Conservation (phyloP, 2,329 filamentous ascomycete species). For the Aureobasidium zeae region DNA sequence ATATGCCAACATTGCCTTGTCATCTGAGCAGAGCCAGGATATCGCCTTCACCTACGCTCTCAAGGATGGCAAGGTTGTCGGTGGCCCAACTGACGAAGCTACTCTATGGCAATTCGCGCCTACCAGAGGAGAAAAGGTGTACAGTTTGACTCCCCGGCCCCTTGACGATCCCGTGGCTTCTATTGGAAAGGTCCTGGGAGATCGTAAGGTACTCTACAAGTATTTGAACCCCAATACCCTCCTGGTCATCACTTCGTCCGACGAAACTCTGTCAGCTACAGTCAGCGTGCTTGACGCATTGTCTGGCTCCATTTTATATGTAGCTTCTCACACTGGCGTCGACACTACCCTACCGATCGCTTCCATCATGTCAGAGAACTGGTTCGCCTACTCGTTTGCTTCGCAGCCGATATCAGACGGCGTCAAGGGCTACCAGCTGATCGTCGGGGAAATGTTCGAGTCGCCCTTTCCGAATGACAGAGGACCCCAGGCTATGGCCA, state of each 20-base stretch:
- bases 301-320: slow-evolving; percentile 70
- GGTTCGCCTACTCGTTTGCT: slow-evolving; percentile 77
- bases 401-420: slow-evolving; percentile 41
- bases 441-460: slow-evolving; percentile 84
- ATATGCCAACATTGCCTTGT: slow-evolving; percentile 3
- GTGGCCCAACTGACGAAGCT: slow-evolving; percentile 14
- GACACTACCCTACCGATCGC: slow-evolving; percentile 65
- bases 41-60: slow-evolving; percentile 22
- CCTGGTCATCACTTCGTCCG: slow-evolving; percentile 60
- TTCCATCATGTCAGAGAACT: slow-evolving; percentile 83
- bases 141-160: slow-evolving; percentile 58
- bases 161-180: slow-evolving; percentile 82
- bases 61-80: slow-evolving; percentile 23
- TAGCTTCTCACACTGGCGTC: slow-evolving; percentile 60
- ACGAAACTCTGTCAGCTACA: slow-evolving; percentile 50
- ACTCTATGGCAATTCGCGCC: slow-evolving; percentile 63
- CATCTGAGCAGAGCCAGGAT: neutral
- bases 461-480: slow-evolving; percentile 75
- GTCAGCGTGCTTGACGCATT: slow-evolving; percentile 79
- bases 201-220: slow-evolving; percentile 93
- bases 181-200: slow-evolving; percentile 85
- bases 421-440: slow-evolving; percentile 76
- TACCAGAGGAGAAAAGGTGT: slow-evolving; percentile 56
- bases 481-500: slow-evolving; percentile 58
- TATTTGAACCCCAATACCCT: slow-evolving; percentile 84